Base-by-base conservation (phyloP, 352 stramenopile species). In the Peronospora belbahrii region DNA sequence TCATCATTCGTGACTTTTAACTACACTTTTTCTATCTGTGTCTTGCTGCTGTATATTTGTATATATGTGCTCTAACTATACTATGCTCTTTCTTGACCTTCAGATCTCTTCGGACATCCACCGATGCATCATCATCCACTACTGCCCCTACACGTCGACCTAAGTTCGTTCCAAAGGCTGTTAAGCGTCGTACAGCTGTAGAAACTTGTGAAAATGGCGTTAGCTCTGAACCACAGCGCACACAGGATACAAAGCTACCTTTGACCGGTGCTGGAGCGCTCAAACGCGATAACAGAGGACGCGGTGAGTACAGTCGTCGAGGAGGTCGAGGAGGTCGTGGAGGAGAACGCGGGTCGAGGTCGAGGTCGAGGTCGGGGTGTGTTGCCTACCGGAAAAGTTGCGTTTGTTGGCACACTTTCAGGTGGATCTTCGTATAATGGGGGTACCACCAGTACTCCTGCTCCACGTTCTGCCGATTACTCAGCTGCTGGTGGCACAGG, bases 381-480 rank as follows among this genome's bases (percentile, higher is more conserved):
- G 9, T 36, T 89, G 0, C 71, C 81, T 4, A 75, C 62, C 6
- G 75, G 75, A 14, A 85, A 84, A 37, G 70, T 92, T 1, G 60
- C 68, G 2, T 93, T 93, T 53, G 81, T 88, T 1, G 81, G 81
- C 4, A 86, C 78, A n/a, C 52, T 90, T 4, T 88, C 81, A n/a
- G 73, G 62, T 11, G 81, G 78, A 10, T 90, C 81, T 32, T 88
- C 76, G 15, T 89, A 82, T 52, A 88, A 76, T 41, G 63, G 61
- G 45, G 65, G 63, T 2, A 44, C 57, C 1, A 44, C 57, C 28
- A 65, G 48, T 6, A 32, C 58, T 2, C 48, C 66, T 11, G 65
- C 74, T 10, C 70, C 68, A 3, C 73, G 73, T 9, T 48, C 48
- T 15, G 42, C 44, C 11, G 60, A 71, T 15, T 86, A 85, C 47